Base-by-base conservation (phyloP, 106 monocot species). In the Chionographis japonica region DNA sequence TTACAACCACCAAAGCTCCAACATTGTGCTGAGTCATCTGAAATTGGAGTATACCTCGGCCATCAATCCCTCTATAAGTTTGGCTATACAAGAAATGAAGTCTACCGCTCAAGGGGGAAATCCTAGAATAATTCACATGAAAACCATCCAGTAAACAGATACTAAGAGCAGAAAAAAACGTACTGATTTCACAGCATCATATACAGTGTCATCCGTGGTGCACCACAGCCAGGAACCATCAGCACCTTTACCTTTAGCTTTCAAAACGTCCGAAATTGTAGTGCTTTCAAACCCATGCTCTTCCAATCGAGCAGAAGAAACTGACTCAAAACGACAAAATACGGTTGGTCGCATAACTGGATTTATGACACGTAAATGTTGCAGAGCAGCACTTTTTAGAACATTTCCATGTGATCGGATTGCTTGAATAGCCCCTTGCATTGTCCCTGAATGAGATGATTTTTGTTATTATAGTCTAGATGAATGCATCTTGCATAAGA, bases 11-110 rank as follows among this genome's bases (percentile, higher is more conserved):
- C 80, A 95, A 54, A 60, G 89, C 92, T 65, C 95, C 95, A 40
- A 95, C 95, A 74, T 95, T 95, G 82, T 95, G 79, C 52, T 91
- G 88, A 14, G 95, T 95, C 95, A 95, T 95, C 95, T 95, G 86
- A 66, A 53, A 73, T 50, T 3, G n/a, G 43, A 53, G 20, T 3
- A 67, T 4, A 40, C 59, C n/a, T 62, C 11, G 52, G 4, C 42
- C 18, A 67, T 37, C 2, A 62, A 13, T 17, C 51, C 13, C 51
- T 11, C 13, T 3, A 9, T 51, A 53, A 9, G 12, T 4, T 53
- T 20, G 13, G 39, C 8, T 14, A n/a, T 12, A 65, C 10, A 12
- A 16, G 19, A 13, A 37, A 43, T 11, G 37, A 15, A 19, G 12
- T 35, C 4, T 27, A 27, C 27, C 27, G 1, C 27, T 27, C 27